These are phyloP conservation scores for Teratosphaeria gauchensis DNA, from an alignment of 2,329 filamentous ascomycete species.

Conservation along the genomic window DNA sequence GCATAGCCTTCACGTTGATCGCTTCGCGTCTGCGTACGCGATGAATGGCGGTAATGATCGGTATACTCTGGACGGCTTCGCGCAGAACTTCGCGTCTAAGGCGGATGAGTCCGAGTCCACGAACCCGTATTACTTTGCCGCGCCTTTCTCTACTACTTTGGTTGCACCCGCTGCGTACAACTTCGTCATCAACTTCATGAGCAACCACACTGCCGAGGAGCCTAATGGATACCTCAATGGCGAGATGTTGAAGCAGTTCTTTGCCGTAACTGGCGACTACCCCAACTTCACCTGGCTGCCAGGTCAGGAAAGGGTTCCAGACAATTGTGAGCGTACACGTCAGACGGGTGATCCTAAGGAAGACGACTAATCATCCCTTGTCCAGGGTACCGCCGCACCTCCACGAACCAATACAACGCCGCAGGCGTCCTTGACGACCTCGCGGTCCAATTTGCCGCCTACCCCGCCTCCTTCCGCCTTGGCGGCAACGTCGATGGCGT, in stretches of 20 bases:
- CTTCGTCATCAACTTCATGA: constrained; percentile 22
- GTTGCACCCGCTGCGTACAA: constrained; percentile 19
- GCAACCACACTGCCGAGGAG: constrained; percentile 16
- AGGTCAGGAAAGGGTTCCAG: constrained; percentile 20
- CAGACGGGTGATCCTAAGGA: too few relatives aligned
- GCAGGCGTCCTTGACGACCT: constrained; percentile 9
- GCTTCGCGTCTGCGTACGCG: constrained; percentile 12
- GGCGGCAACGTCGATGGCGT: neutral
- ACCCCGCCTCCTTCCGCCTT: too few relatives aligned
- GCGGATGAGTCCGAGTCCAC: constrained; percentile 17
- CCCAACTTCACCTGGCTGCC: constrained; percentile 13
- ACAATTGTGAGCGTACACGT: constrained; percentile 8
- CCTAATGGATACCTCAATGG: constrained; percentile 14
- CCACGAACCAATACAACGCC: constrained; percentile 9
- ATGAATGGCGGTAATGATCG: constrained; percentile 8
- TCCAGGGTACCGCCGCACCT: constrained; percentile 13
- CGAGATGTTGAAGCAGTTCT: constrained; percentile 16
- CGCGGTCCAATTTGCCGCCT: neutral
- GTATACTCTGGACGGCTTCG: constrained; percentile 15
- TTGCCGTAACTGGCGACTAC: constrained; percentile 14
- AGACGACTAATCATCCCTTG: too few relatives aligned
- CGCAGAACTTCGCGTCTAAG: constrained; percentile 5
- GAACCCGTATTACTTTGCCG: constrained; percentile 26
- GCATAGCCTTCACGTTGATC: constrained; percentile 12
- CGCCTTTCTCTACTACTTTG: constrained; percentile 16